Base-by-base conservation (phyloP, 2,329 filamentous ascomycete species). In the Xylaria sp. region DNA sequence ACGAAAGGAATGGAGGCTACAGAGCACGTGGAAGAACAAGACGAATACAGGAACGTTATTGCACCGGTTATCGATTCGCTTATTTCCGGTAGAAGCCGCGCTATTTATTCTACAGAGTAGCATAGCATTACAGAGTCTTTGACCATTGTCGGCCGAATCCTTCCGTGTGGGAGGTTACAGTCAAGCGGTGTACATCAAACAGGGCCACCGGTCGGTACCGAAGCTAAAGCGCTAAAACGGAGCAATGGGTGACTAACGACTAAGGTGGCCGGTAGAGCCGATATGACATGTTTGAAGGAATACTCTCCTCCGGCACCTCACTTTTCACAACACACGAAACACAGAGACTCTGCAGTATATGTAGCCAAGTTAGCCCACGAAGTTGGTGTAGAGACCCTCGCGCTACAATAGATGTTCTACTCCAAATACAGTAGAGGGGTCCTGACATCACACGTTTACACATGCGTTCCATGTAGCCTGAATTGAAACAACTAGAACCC, bases 351-450 rank as follows among this genome's bases (percentile, higher is more conserved):
- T 38, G 38, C 4, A 40, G 7, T 11, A 36, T 36, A 36, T 10
- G 33, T 36, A 36, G 10, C 38, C 38, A 6, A 67, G 73, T 1
- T 40, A 40, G 15, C 38, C 38, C 15, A 4, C 38, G 5, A 40
- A 40, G 38, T 6, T 40, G 15, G 4, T 40, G 15, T 15, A 40
- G 38, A 40, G 17, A 40, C 38, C 5, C 4, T 40, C 38, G 38
- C 10, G 10, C 11, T 13, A 38, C 38, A 40, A 40, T 4, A 40
- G 5, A 15, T 40, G 38, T 40, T 13, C 38, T 17, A 17, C 38
- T 15, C 13, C 15, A 40, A 40, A 3, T 23, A 40, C 13, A 17
- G 13, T 23, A 40, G 4, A 40, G 38, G 38, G 13, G 13, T 17
- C 13, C 38, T 17, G 15, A 1, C 13, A 40, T 40, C 38, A 40